Evolutionary conservation across 1,139 yeast genomes (phyloP), one percentile per base, ranked within the genome.

Genomic region (Debaryomyces sp.): DNA sequence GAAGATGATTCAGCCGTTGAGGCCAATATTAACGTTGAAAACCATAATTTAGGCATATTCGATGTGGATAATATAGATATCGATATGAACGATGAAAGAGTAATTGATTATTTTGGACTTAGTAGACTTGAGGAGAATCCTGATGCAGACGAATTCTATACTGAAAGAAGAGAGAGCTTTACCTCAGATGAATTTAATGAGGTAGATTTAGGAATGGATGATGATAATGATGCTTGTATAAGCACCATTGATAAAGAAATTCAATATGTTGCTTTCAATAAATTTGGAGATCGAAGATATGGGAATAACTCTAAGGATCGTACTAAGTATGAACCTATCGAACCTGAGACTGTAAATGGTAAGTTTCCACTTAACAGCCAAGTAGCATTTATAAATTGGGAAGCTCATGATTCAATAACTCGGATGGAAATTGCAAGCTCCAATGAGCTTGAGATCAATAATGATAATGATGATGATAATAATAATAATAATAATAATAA

Each of bases 71-170:
- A 50, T 44, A 37, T 46, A 30, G 54, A 49, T 30, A 49, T 50
- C 13, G 50, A 43, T 34, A 39, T 49, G 27, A 46, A 51, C 30
- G 51, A 47, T 12, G 37, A 29, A 21, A 43, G 50, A 23, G 41
- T 46, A 23, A 35, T 49, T 13, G 54, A 50, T 15, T 55, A 46
- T 37, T 54, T 55, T 27, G 53, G 55, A 24, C 41, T 54, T 9
- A 44, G 43, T 13, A 24, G 53, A 23, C 41, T 49, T 23, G 54
- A 51, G 35, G 57, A 54, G 30, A 52, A 54, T 40, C 57, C 59
- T 15, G 69, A 66, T 53, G 63, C 68, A 27, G 70, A 66, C 49
- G 48, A 51, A 30, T 69, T 66, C 47, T 69, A 68, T 49, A 44
- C 53, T 13, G 61, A 60, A 24, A 48, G 68, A 37, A 47, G 66